Percentiles rank a stretch among this genome's conserved stretches.
Conservation (phyloP, 169 alveolate genomes). For the Miamiensis avidus region DNA sequence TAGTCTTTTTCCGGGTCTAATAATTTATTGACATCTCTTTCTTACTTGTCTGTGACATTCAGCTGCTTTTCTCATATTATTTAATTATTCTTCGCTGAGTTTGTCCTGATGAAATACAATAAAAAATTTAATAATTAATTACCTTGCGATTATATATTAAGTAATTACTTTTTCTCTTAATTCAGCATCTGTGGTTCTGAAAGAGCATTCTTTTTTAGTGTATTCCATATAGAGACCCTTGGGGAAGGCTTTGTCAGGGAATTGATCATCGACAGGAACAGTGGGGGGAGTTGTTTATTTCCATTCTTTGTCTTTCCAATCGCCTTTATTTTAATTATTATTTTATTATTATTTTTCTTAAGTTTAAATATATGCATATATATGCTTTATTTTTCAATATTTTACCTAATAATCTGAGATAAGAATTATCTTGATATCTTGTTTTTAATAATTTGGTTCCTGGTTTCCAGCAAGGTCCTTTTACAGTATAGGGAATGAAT, state of each 20-base stretch:
- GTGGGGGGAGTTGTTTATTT: conserved; percentile 87
- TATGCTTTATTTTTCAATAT: not conserved
- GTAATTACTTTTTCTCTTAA: conserved; percentile 84
- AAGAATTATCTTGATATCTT: conserved; percentile 36
- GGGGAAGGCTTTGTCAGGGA: conserved; percentile 73
- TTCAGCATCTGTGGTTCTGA: conserved; percentile 89
- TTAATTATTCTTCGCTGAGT: not conserved
- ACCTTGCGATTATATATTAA: not conserved
- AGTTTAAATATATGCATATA: not conserved
- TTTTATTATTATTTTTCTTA: not conserved
- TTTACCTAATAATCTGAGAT: conserved; percentile 20
- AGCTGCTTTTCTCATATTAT: conserved; percentile 97
- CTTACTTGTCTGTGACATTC: conserved; percentile 99
- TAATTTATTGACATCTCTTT: conserved; percentile 94
- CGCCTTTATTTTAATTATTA: conserved; percentile 24
- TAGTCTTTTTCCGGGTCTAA: conserved; percentile 95
- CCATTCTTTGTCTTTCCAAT: conserved; percentile 77
- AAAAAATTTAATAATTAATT: not conserved
- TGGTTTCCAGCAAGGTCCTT: conserved; percentile 41
- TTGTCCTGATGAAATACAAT: not conserved
- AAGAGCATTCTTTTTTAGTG: conserved; percentile 77
- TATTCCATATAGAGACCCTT: conserved; percentile 90
- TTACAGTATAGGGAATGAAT: too few species aligned
- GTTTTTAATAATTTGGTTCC: conserved; percentile 33
- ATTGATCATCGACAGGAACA: conserved; percentile 73